Evolutionary conservation across 192 early-diverging fungal genomes (phyloP).

Genomic region (Jimgerdemannia flammicorona): DNA sequence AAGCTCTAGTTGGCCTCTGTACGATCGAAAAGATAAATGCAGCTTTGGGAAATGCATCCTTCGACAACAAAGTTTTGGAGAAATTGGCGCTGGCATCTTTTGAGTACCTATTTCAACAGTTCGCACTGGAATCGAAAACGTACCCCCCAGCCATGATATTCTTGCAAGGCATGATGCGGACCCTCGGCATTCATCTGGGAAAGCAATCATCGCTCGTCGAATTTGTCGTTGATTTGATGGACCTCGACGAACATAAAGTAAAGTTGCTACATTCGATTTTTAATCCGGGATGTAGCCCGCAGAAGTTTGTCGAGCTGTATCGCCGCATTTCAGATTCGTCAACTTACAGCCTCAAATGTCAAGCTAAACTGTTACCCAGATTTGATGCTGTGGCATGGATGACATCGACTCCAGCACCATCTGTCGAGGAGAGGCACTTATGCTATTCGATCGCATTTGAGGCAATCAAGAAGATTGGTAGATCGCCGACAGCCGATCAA

Average conservation of each 20-base stretch:
- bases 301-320: slow-evolving; percentile 30
- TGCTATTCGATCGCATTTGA: background rate
- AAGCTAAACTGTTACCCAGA: background rate
- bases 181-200: slow-evolving; percentile 22
- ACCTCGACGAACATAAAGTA: slow-evolving; percentile 22
- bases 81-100: slow-evolving; percentile 17
- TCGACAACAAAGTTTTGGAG: background rate
- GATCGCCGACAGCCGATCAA: background rate
- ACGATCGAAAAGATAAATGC: slow-evolving; percentile 1
- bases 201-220: slow-evolving; percentile 26
- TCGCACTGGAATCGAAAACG: slow-evolving; percentile 18
- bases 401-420: background rate
- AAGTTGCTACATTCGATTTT: slow-evolving; percentile 25
- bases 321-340: slow-evolving; percentile 12
- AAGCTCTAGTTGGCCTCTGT: slow-evolving; percentile 15
- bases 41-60: background rate
- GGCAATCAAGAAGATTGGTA: background rate
- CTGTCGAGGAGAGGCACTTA: background rate
- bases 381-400: background rate
- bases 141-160: slow-evolving; percentile 26
- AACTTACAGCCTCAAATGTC: background rate
- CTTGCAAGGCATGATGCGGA: slow-evolving; percentile 17
- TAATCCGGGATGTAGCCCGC: slow-evolving; percentile 21
- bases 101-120: slow-evolving; percentile 18
- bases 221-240: slow-evolving; percentile 24